Base-by-base conservation (phyloP, 2,329 filamentous ascomycete genomes). In the Cyclaneusma minus region DNA sequence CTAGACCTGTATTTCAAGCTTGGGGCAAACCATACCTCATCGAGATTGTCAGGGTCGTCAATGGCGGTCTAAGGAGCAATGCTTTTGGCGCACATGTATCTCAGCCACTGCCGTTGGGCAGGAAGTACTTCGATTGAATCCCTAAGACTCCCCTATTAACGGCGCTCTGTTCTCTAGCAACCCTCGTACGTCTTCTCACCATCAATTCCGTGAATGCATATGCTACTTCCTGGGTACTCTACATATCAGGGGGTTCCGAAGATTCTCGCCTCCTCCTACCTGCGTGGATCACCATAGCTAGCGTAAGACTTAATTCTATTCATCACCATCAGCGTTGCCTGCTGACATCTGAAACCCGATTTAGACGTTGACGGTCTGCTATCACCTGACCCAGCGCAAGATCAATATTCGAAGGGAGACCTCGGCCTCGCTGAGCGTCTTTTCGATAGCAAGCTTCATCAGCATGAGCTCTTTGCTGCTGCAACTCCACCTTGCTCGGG, bases 391-490 rank as follows among this genome's bases (percentile, higher is more conserved):
- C 9, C 75, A 84, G 49, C 73, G 77, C 39, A 78, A 78, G 44
- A 77, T 82, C 45, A 81, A 73, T 42, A 84, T 84, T 40, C 70
- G 74, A 43, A 81, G 79, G 43, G 78, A 83, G 54, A 84, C 78
- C 1, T 71, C 72, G 24, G 76, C 76, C 7, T 80, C 76, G n/a
- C 64, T 84, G 35, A 71, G 73, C 38, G 72, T 83, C 36, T 80
- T 84, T 45, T 81, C 74, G 27, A 68, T 79, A 35, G 73, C 76
- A 19, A 79, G 72, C 51, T 83, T 80, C 52, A 63, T 81, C 40
- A 81, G 68, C 52, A 79, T 84, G 71, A 64, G 71, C 28, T 64
- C 66, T 7, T 52, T 84, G 26, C 58, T 84, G 12, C 51, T 69
- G 7, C 72, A 82, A 44, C 60, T 79, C 29, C 72, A 83, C 29